Evolutionary conservation across 805 yeast species (phyloP).

Genomic region (Hanseniaspora nectarophila): DNA sequence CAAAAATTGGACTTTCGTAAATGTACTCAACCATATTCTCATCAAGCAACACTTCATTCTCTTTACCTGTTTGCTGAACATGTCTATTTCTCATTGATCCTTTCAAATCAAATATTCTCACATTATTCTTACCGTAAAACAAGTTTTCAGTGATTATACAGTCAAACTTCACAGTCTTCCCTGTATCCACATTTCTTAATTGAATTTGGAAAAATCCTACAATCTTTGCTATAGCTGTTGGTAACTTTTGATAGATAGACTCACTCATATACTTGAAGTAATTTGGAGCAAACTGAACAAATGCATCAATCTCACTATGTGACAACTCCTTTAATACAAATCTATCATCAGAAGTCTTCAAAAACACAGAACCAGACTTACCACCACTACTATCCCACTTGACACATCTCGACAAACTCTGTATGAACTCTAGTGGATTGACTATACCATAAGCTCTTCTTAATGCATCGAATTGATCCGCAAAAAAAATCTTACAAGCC

Average conservation of each 20-base stretch:
- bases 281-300: slow-evolving; percentile 89
- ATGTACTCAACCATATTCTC: slow-evolving; percentile 98
- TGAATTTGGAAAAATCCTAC: slow-evolving; percentile 93
- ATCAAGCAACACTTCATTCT: slow-evolving; percentile 84
- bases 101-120: slow-evolving; percentile 84
- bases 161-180: slow-evolving; percentile 73
- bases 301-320: slow-evolving; percentile 80
- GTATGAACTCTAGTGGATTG: slow-evolving; percentile 40
- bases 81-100: slow-evolving; percentile 97
- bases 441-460: slow-evolving; percentile 69
- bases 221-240: slow-evolving; percentile 86
- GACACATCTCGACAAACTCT: slow-evolving; percentile 82
- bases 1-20: slow-evolving; percentile 89
- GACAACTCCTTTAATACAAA: slow-evolving; percentile 82
- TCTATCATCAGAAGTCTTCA: slow-evolving; percentile 83
- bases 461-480: slow-evolving; percentile 94
- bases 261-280: slow-evolving; percentile 94
- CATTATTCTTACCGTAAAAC: slow-evolving; percentile 69
- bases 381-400: slow-evolving; percentile 97
- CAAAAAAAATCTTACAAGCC: slow-evolving; percentile 87
- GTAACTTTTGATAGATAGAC: slow-evolving; percentile 85
- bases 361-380: slow-evolving; percentile 85
- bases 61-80: slow-evolving; percentile 90
- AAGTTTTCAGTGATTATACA: slow-evolving; percentile 91
- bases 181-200: slow-evolving; percentile 64